Conservation (phyloP, 495 filamentous ascomycete species). For the Xylaria grammica region DNA sequence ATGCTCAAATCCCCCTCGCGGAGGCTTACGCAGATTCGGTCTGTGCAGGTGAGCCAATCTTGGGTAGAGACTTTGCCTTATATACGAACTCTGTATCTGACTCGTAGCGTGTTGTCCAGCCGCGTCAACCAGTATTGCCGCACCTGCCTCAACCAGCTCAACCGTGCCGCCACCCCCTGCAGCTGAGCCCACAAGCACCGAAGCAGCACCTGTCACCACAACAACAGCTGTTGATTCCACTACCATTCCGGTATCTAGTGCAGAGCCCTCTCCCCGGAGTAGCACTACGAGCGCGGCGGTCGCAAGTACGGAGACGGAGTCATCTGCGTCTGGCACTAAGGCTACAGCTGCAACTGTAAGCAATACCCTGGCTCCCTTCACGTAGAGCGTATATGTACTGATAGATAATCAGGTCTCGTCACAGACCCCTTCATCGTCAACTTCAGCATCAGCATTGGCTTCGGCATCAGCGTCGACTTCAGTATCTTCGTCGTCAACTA, state of each 20-base stretch:
- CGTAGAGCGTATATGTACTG: neutral
- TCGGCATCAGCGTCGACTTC: conserved; percentile 3
- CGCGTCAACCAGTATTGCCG: conserved; percentile 8
- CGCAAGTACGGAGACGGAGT: neutral
- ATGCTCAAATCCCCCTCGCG: conserved; percentile 27
- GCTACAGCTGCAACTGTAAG: conserved; percentile 1
- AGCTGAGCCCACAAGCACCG: conserved; percentile 6
- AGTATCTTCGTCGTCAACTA: conserved; percentile 19
- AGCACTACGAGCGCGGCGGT: neutral
- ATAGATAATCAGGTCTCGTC: conserved; percentile 1
- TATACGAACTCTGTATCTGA: conserved; percentile 7
- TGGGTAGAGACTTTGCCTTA: neutral
- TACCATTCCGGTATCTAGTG: neutral
- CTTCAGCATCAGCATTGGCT: neutral
- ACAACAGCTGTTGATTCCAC: neutral
- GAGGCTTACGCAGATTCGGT: conserved; percentile 28
- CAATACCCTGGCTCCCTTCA: neutral
- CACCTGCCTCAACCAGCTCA: conserved; percentile 13
- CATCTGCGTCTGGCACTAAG: neutral
- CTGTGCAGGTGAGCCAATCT: conserved; percentile 44
- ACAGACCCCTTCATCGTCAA: conserved; percentile 17
- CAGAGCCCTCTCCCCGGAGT: conserved; percentile 8
- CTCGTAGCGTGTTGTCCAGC: conserved; percentile 30
- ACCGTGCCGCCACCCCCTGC: conserved; percentile 18
- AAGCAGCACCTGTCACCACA: neutral